Base-by-base conservation (phyloP, 2,329 filamentous ascomycete genomes). In the Trichoderma breve region DNA sequence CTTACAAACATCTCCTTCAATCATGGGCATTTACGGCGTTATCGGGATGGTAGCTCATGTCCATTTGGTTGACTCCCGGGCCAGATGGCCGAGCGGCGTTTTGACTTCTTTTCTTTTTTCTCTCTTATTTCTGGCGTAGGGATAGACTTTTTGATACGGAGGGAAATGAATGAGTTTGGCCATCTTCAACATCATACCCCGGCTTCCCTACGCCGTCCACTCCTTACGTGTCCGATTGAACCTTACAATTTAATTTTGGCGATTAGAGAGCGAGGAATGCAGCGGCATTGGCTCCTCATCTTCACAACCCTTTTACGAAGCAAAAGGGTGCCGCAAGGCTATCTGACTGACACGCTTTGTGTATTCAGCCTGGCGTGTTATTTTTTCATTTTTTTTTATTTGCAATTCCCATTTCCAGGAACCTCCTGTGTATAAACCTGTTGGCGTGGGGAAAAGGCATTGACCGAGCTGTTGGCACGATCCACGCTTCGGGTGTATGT, bases 1-100 rank as follows among this genome's bases (percentile, higher is more conserved):
- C 72, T 71, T 63, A 68, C 73, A 72, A 71, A 61, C 65, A 74
- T 75, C 69, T 73, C 72, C 71, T 73, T 72, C 71, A 72, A 73
- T 75, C 72, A 75, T 75, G 75, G 80, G 81, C 82, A 84, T 84
- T 80, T 74, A 79, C 76, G 82, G 82, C 82, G 82, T 84, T 84
- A 76, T 78, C 74, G 78, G 81, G 77, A 81, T 78, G 79, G 80
- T 74, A 81, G 78, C 78, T 82, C 77, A 79, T 80, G 80, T 78
- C 77, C 78, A 78, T 79, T 73, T 78, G 78, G 77, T 78, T 70
- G 77, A 76, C 76, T 79, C 79, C 74, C 72, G 64, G 73, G 65
- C 65, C 75, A 76, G 76, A 80, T 77, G 79, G 80, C 76, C 76
- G 78, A 77, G 78, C 77, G 81, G 81, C 81, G 80, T 82, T 77